Evolutionary conservation across 1,284 basidiomycete genomes (phyloP).

Genomic region (Puccinia triticina): DNA sequence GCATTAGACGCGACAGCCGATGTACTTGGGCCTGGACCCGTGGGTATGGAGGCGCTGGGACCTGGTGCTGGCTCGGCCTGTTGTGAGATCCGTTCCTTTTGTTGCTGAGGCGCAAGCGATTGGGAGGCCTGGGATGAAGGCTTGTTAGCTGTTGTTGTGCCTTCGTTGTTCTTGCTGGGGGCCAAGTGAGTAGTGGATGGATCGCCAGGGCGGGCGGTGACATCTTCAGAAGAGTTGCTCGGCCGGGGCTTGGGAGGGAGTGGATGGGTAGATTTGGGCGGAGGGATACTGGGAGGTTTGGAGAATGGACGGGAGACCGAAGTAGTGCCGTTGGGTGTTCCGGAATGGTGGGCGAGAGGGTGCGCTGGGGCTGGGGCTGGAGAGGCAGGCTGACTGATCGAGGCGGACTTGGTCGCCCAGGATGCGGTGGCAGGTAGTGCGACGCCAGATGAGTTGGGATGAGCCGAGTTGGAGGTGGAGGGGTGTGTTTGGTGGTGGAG

Average conservation of each 20-base stretch:
- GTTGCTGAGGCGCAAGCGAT: neutral
- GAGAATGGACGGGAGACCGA: constrained; percentile 1
- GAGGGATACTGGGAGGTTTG: neutral
- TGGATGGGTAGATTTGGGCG: constrained; percentile 25
- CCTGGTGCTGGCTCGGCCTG: neutral
- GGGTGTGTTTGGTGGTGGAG: constrained; percentile 31
- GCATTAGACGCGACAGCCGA: neutral
- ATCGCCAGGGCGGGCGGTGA: neutral
- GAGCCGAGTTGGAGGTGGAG: constrained; percentile 19
- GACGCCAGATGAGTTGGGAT: constrained; percentile 37
- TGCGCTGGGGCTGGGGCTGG: constrained; percentile 23
- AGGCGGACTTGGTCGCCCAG: constrained; percentile 42
- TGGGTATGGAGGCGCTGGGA: constrained; percentile 8
- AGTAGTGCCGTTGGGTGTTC: neutral
- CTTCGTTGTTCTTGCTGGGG: neutral
- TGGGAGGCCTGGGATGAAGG: neutral
- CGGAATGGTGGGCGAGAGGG: neutral
- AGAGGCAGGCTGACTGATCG: constrained; percentile 45
- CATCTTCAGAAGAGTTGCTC: constrained; percentile 35
- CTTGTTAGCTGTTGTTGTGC: neutral
- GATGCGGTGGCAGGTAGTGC: constrained; percentile 48
- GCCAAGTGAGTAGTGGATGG: too few relatives aligned
- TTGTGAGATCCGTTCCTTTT: neutral
- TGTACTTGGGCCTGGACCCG: constrained; percentile 17
- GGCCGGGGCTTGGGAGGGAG: constrained; percentile 38